A percentile compares a stretch with the other conserved stretches of the same genome.
Conservation (phyloP, 1,139 yeast genomes). For the Candida glucosophila region DNA sequence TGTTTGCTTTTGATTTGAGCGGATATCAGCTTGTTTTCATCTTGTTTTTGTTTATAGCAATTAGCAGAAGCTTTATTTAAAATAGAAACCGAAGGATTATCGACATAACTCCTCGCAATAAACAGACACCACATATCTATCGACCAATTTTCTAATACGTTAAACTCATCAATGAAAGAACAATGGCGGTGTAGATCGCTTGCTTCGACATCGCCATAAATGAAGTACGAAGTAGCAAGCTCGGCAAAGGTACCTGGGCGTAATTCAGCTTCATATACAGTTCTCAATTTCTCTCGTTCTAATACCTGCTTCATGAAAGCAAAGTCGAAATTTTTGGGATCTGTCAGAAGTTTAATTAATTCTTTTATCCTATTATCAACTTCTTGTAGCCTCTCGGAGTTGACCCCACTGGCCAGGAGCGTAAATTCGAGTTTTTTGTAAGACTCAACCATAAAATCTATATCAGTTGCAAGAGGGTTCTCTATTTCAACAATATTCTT, state of each 20-base stretch:
- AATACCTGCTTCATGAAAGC: slow-evolving; percentile 58
- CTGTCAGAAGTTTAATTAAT: slow-evolving; percentile 43
- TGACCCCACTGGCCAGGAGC: slow-evolving; percentile 65
- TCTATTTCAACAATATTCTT: slow-evolving; percentile 71
- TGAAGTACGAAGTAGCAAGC: slow-evolving; percentile 66
- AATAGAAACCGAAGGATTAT: slow-evolving; percentile 64
- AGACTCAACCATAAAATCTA: slow-evolving; percentile 63
- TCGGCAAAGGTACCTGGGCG: slow-evolving; percentile 54
- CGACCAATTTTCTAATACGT: slow-evolving; percentile 52
- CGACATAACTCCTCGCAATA: slow-evolving; percentile 45
- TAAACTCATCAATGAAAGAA: slow-evolving; percentile 52
- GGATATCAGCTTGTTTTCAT: slow-evolving; percentile 40
- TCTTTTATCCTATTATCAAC: slow-evolving; percentile 45
- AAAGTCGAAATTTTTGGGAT: slow-evolving; percentile 48
- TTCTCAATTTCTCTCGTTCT: slow-evolving; percentile 56
- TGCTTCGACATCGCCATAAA: slow-evolving; percentile 66
- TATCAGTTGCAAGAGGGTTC: slow-evolving; percentile 72
- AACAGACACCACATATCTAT: slow-evolving; percentile 58
- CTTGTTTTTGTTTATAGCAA: slow-evolving; percentile 46
- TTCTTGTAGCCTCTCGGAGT: slow-evolving; percentile 49
- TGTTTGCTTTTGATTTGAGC: slow-evolving; percentile 41
- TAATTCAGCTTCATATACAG: slow-evolving; percentile 58
- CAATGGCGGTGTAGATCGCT: slow-evolving; percentile 48
- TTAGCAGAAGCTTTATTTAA: slow-evolving; percentile 67
- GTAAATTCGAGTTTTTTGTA: slow-evolving; percentile 52